Conservation (phyloP, 2,329 filamentous ascomycete species). For the Byssothecium circinans region DNA sequence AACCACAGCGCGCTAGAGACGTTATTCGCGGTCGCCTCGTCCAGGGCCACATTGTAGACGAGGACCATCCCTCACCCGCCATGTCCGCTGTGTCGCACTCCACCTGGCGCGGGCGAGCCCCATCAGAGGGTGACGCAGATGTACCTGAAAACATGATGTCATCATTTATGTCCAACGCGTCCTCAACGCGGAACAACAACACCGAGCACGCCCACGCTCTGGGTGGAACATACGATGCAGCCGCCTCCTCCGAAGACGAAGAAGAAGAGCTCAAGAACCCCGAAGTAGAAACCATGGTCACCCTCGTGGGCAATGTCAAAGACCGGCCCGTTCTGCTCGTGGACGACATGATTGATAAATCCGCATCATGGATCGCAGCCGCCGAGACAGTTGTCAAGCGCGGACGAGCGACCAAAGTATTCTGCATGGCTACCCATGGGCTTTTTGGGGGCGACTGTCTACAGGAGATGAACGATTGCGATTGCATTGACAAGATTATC, state of each 20-base stretch:
- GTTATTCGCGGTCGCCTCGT: constrained; percentile 90
- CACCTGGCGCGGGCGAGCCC: constrained; percentile 47
- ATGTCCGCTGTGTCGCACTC: constrained; percentile 65
- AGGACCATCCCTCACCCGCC: constrained; percentile 81
- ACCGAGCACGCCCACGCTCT: constrained; percentile 67
- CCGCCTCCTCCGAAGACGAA: constrained; percentile 85
- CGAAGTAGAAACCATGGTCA: constrained; percentile 90
- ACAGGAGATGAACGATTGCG: constrained; percentile 85
- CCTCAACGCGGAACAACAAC: constrained; percentile 53
- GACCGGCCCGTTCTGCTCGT: constrained; percentile 89
- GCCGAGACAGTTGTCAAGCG: constrained; percentile 95
- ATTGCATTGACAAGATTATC: constrained; percentile 90
- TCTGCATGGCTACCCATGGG: constrained; percentile 96
- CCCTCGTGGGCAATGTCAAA: constrained; percentile 91
- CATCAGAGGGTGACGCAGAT: constrained; percentile 51
- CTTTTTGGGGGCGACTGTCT: constrained; percentile 90
- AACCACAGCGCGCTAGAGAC: constrained; percentile 68
- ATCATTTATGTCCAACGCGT: constrained; percentile 78
- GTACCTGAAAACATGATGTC: constrained; percentile 86
- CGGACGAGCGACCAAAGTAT: constrained; percentile 88
- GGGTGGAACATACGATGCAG: constrained; percentile 81
- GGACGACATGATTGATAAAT: constrained; percentile 99
- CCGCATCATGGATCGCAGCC: constrained; percentile 94
- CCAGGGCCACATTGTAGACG: constrained; percentile 93
- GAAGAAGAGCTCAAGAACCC: constrained; percentile 83